Base-by-base conservation (phyloP, 2,329 filamentous ascomycete species). In the Paecilomyces fulvus region DNA sequence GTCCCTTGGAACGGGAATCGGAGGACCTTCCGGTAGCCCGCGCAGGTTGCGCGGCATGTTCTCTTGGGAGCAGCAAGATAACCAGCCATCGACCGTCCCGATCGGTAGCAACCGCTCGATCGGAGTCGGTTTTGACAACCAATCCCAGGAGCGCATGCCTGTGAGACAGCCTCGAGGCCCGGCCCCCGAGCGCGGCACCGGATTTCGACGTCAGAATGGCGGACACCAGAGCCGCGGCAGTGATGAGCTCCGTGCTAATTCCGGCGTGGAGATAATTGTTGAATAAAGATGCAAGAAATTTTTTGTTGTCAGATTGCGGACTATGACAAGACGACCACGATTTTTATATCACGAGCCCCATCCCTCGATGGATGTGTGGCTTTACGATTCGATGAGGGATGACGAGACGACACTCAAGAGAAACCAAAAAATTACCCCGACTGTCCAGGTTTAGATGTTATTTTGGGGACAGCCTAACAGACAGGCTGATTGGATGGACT, bases 101-200 rank as follows among this genome's bases (percentile, higher is more conserved):
- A 86, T 86, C 64, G 83, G 83, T 58, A 83, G 83, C 68, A 84
- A 86, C 72, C 78, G 83, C 60, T 78, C 82, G 43, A 83, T 86
- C 69, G 83, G 81, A 69, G 79, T 80, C 58, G 74, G 73, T 64
- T 83, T 80, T 69, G 82, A 85, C 63, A 79, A 79, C 61, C 77
- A 80, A 59, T 76, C 76, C 58, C 76, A 78, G 60, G 79, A 79
- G 62, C 76, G 80, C 57, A 74, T 80, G 64, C 83, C 83, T 59
- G 77, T 83, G 63, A 77, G 83, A 61, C 83, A 86, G 67, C 82
- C 83, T 61, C 79, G 83, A 65, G 83, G 83, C 50, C 83, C 83
- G 28, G 74, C 81, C 31, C 79, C 80, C 49, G 83, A 84, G 64
- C 81, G 82, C 60, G 81, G 81, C 54, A 73, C 80, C 58, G 67